Conservation (phyloP, 345 rosid species). For the Acer saccharum region DNA sequence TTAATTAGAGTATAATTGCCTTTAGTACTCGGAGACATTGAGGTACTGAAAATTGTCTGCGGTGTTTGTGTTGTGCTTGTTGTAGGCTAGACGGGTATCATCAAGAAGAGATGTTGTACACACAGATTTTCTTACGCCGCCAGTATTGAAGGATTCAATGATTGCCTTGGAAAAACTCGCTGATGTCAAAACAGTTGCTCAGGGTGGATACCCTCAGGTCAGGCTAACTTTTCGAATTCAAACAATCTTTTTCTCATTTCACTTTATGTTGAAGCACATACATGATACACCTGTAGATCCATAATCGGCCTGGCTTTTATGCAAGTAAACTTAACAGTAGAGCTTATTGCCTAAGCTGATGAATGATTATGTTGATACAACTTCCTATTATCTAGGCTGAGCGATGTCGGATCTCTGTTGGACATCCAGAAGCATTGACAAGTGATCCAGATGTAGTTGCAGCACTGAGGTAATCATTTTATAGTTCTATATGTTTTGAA, state of each 20-base stretch:
- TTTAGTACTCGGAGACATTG: background rate
- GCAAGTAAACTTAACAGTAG: too few species aligned
- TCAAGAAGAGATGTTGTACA: conserved; percentile 69
- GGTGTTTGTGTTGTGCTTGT: background rate
- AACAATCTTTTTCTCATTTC: background rate
- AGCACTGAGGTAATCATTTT: conserved; percentile 59
- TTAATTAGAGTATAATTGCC: background rate
- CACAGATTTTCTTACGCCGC: conserved; percentile 89
- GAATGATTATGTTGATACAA: conserved; percentile 6
- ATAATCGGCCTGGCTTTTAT: background rate
- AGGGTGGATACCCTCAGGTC: conserved; percentile 96
- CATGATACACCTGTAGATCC: background rate
- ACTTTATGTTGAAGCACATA: background rate
- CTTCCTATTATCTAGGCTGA: conserved; percentile 66
- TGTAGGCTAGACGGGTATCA: conserved; percentile 72
- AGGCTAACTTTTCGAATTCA: background rate
- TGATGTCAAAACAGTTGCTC: conserved; percentile 66
- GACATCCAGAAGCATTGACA: conserved; percentile 63
- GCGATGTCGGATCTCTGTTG: conserved; percentile 83
- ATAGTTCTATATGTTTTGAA: background rate
- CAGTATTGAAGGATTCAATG: conserved; percentile 68
- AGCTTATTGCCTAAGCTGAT: background rate
- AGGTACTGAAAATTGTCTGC: background rate
- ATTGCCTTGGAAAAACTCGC: conserved; percentile 58
- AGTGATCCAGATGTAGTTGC: conserved; percentile 73